Evolutionary conservation across 2,329 filamentous ascomycete genomes (phyloP).

Genomic region (Lasiodiplodia theobromae): DNA sequence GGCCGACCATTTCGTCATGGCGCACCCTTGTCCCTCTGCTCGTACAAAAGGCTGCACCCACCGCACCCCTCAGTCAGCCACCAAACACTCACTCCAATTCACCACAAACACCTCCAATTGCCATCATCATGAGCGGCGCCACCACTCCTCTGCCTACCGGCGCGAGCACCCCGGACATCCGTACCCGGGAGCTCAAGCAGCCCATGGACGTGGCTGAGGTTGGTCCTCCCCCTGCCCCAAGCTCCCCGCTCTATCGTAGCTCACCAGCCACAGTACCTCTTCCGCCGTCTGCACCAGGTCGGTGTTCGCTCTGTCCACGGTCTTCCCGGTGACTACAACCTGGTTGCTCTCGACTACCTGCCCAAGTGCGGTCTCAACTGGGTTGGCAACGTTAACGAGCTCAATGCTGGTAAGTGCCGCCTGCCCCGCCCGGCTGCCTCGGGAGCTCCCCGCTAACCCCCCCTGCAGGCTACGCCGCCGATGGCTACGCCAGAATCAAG

Average conservation of each 20-base stretch:
- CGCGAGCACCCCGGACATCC: slow-evolving; percentile 42
- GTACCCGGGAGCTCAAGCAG: slow-evolving; percentile 51
- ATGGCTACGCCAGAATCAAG: slow-evolving; percentile 56
- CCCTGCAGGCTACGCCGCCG: slow-evolving; percentile 53
- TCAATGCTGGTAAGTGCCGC: slow-evolving; percentile 59
- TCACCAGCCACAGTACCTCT: slow-evolving; percentile 54
- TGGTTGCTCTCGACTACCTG: slow-evolving; percentile 64
- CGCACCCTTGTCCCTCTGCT: slow-evolving; percentile 11
- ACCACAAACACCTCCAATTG: slow-evolving; percentile 3
- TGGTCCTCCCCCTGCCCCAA: slow-evolving; percentile 27
- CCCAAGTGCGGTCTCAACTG: slow-evolving; percentile 61
- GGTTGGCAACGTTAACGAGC: slow-evolving; percentile 69
- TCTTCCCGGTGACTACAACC: slow-evolving; percentile 59
- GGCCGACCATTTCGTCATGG: slow-evolving; percentile 25
- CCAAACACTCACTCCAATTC: slow-evolving; percentile 1
- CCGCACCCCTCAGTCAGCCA: neutral
- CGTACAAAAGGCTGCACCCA: slow-evolving; percentile 25
- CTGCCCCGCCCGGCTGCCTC: slow-evolving; percentile 30
- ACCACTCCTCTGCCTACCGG: slow-evolving; percentile 28
- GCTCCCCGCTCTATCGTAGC: neutral
- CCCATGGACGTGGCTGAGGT: slow-evolving; percentile 65
- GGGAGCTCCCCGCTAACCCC: slow-evolving; percentile 31
- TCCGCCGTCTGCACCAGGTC: slow-evolving; percentile 56
- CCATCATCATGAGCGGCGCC: slow-evolving; percentile 30
- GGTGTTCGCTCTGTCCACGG: slow-evolving; percentile 60